phyloP scores from a whole-genome alignment of 2,329 filamentous ascomycete genomes.

The Talaromyces amestolkiae region DNA sequence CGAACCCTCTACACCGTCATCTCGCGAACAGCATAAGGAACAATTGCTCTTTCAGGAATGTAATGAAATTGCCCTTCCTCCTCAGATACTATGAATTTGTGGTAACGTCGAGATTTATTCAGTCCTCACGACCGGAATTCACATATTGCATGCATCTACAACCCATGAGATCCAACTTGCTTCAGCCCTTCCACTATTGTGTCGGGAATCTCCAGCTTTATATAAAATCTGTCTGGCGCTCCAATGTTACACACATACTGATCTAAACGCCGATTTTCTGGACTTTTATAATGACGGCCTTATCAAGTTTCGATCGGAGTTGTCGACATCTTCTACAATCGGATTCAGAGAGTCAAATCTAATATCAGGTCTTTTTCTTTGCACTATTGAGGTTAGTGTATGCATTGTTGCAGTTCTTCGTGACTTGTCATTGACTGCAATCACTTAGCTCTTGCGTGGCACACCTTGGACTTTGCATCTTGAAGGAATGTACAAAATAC shows the following conservation, averaged over 20 bases:
- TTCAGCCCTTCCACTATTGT: not conserved
- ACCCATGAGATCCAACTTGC: constrained; percentile 24
- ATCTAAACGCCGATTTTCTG: constrained; percentile 22
- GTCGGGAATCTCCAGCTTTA: constrained; percentile 27
- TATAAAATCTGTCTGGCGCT: constrained; percentile 32
- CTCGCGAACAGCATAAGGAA: not conserved
- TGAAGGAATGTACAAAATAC: constrained; percentile 29
- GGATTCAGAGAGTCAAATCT: constrained; percentile 30
- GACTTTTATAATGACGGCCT: constrained; percentile 31
- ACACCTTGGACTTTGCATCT: constrained; percentile 34
- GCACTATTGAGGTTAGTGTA: constrained; percentile 30
- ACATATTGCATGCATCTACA: constrained; percentile 30
- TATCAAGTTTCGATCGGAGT: constrained; percentile 29
- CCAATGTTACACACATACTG: constrained; percentile 20
- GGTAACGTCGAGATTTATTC: not conserved
- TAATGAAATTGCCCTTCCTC: not conserved
- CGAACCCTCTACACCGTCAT: not conserved
- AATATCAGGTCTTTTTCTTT: constrained; percentile 31
- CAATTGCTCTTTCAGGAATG: not conserved
- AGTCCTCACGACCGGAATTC: constrained; percentile 23
- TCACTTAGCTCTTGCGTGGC: constrained; percentile 25
- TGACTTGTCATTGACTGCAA: not conserved
- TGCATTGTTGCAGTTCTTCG: not conserved
- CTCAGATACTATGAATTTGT: not conserved
- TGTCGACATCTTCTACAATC: constrained; percentile 9